These are phyloP conservation scores for Basidiobolus meristosporus DNA, from an alignment of 371 early-diverging fungal species.

Conservation along the genomic window DNA sequence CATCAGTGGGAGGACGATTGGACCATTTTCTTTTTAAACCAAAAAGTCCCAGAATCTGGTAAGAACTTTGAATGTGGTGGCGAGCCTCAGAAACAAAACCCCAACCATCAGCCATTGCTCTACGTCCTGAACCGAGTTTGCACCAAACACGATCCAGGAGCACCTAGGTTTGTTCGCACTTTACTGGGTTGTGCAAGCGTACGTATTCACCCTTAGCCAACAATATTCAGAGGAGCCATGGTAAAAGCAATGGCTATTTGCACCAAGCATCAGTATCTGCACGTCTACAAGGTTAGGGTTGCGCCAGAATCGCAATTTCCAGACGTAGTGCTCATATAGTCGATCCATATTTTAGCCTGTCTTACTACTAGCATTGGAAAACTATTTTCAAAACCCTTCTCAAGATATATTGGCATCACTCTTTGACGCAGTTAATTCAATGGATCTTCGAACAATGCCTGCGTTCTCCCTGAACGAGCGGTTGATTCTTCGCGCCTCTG, in stretches of 20 bases:
- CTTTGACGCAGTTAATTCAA: constrained; percentile 62
- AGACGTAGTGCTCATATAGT: not conserved
- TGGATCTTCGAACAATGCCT: constrained; percentile 73
- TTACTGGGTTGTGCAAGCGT: not conserved
- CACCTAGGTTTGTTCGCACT: constrained; percentile 25
- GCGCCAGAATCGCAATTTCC: not conserved
- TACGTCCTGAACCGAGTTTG: constrained; percentile 80
- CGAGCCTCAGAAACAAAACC: not conserved
- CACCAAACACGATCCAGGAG: constrained; percentile 67
- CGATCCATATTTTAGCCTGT: constrained; percentile 34
- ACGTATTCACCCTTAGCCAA: not conserved
- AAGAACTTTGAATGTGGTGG: too few species aligned
- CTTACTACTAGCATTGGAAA: constrained; percentile 72
- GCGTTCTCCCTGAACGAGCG: constrained; percentile 51
- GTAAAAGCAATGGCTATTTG: constrained; percentile 92
- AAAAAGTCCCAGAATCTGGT: constrained; percentile 33
- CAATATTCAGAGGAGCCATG: constrained; percentile 52
- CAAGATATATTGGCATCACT: constrained; percentile 56
- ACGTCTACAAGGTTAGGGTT: constrained; percentile 68
- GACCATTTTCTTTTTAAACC: constrained; percentile 84
- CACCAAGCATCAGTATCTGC: constrained; percentile 69
- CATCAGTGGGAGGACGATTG: constrained; percentile 82
- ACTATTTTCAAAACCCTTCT: constrained; percentile 63
- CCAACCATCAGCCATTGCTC: constrained; percentile 33
- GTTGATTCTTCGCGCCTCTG: constrained; percentile 55